Percentiles rank a stretch among this genome's conserved stretches.
phyloP scores from a whole-genome alignment of 306 rosid genomes.

The Spatholobus suberectus region DNA sequence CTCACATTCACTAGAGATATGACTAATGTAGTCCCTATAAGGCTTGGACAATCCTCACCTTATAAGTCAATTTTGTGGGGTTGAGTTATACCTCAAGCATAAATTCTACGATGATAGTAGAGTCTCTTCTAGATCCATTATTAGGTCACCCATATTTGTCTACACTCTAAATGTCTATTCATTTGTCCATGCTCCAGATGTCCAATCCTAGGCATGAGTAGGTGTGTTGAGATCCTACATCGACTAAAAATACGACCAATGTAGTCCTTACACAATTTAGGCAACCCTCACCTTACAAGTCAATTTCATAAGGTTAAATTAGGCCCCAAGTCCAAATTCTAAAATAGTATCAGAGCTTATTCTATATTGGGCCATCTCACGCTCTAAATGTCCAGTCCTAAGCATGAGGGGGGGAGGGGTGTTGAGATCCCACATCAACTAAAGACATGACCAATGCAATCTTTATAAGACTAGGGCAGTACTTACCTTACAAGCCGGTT shows the following conservation, averaged over 20 bases:
- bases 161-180: background rate
- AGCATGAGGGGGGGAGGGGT: background rate
- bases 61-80: background rate
- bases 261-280: background rate
- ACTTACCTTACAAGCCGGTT: background rate
- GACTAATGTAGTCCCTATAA: background rate
- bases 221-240: background rate
- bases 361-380: background rate
- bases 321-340: background rate
- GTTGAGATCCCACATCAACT: background rate
- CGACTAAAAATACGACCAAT: background rate
- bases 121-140: background rate
- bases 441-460: background rate
- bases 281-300: too few species aligned
- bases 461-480: background rate
- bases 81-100: background rate
- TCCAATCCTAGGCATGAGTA: background rate
- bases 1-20: background rate
- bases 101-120: background rate
- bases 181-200: background rate
- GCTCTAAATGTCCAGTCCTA: background rate
- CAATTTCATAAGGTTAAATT: background rate
- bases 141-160: background rate
- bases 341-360: background rate
- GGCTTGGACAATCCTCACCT: background rate